phyloP scores from a whole-genome alignment of 257 asterid species.

The Nicotiana knightiana region DNA sequence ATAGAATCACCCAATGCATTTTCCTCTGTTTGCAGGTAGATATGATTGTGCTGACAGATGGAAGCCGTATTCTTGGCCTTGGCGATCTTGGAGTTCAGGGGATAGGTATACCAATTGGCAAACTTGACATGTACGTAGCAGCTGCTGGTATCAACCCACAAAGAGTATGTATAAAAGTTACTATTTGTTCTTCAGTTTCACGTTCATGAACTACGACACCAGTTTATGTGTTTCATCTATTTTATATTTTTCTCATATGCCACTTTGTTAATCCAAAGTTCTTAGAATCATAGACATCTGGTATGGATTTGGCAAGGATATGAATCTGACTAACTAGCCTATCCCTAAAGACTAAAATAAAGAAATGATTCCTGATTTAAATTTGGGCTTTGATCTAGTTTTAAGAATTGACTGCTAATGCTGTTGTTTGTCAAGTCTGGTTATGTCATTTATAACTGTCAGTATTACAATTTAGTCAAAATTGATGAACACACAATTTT shows the following conservation, averaged over 20 bases:
- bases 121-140: constrained; percentile 98
- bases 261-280: neutral
- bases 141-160: constrained; percentile 99
- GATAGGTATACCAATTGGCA: constrained; percentile 95
- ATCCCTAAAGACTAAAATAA: neutral
- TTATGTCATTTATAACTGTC: neutral
- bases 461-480: neutral
- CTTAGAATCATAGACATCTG: neutral
- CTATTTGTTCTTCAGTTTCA: constrained; percentile 3
- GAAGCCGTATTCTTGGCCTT: constrained; percentile 98
- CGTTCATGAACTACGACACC: neutral
- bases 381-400: neutral
- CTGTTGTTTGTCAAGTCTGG: neutral
- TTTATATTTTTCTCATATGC: neutral
- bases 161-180: constrained; percentile 50
- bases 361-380: neutral
- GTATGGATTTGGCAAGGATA: neutral
- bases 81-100: constrained; percentile 99
- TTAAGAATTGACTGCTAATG: neutral
- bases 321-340: neutral
- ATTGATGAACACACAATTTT: neutral
- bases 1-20: neutral
- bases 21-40: constrained; percentile 63
- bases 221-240: neutral
- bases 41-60: constrained; percentile 98